phyloP scores from a whole-genome alignment of 768 basidiomycete species.

The Mycena rebaudengoi region DNA sequence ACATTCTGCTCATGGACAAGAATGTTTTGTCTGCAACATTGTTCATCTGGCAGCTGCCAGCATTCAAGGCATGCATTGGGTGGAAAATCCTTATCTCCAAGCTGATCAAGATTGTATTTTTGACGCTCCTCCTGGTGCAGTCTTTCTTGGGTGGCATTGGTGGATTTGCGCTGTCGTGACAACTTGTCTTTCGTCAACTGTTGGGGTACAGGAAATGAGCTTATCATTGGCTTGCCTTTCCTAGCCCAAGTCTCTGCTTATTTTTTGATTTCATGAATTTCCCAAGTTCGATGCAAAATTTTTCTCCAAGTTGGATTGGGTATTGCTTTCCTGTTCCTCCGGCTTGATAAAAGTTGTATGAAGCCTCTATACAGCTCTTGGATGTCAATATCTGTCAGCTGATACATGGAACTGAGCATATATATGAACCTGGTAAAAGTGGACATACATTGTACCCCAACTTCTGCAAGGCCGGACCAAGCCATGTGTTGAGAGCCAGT shows the following conservation, averaged over 20 bases:
- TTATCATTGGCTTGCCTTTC: not conserved
- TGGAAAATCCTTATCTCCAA: no score
- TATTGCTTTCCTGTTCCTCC: not conserved
- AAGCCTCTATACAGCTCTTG: not conserved
- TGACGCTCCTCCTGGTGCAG: no score
- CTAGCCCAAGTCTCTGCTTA: not conserved
- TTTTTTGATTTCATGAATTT: not conserved
- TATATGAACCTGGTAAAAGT: no score
- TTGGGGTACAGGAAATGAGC: no score
- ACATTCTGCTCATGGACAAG: not conserved
- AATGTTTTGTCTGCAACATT: not conserved
- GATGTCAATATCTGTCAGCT: not conserved
- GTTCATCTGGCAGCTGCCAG: not conserved
- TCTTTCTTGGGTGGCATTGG: no score
- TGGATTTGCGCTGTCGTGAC: no score
- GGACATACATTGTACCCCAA: no score
- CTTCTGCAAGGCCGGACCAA: no score
- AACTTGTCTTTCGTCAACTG: no score
- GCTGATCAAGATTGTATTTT: no score
- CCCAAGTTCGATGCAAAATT: not conserved
- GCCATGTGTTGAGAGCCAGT: no score
- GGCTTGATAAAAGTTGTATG: not conserved
- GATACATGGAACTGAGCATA: no score
- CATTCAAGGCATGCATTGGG: not conserved
- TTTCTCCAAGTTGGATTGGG: not conserved